Percentiles rank a stretch among this genome's conserved stretches.
Conservation (phyloP, 2,329 filamentous ascomycete genomes). For the Clonostachys sp. region DNA sequence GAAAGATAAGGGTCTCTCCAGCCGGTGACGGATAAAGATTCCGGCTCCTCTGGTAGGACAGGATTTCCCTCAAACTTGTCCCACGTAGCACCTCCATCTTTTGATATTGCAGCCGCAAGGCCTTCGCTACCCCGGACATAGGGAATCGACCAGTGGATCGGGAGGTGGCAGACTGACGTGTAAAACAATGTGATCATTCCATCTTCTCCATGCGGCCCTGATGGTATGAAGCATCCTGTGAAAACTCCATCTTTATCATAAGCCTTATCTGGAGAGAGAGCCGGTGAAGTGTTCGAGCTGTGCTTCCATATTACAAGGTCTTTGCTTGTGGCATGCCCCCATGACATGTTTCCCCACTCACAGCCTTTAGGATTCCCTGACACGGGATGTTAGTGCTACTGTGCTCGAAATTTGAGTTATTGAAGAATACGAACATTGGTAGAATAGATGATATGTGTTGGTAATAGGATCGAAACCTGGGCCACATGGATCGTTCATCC, state of each 20-base stretch:
- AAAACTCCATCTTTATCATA: slow-evolving; percentile 49
- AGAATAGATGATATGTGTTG: slow-evolving; percentile 45
- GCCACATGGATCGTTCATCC: slow-evolving; percentile 40
- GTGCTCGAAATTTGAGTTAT: slow-evolving; percentile 15
- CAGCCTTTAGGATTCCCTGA: slow-evolving; percentile 26
- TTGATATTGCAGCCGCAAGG: slow-evolving; percentile 29
- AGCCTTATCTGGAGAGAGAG: slow-evolving; percentile 23
- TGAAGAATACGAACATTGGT: slow-evolving; percentile 37
- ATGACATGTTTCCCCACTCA: slow-evolving; percentile 33
- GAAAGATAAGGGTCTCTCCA: slow-evolving; percentile 24
- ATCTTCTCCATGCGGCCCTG: slow-evolving; percentile 36
- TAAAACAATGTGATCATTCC: slow-evolving; percentile 23
- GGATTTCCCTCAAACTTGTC: slow-evolving; percentile 20
- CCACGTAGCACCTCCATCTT: slow-evolving; percentile 27
- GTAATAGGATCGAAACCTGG: slow-evolving; percentile 41
- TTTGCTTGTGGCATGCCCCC: slow-evolving; percentile 44
- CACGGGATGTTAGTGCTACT: not conserved
- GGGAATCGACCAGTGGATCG: slow-evolving; percentile 25
- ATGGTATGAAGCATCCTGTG: slow-evolving; percentile 42
- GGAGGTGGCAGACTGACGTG: slow-evolving; percentile 22
- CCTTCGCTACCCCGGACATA: slow-evolving; percentile 34
- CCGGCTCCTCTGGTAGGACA: slow-evolving; percentile 19
- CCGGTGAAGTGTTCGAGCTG: slow-evolving; percentile 19
- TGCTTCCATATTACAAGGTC: slow-evolving; percentile 37
- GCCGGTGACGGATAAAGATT: slow-evolving; percentile 17